Base-by-base conservation (phyloP, 2,329 filamentous ascomycete species). In the Exserohilum rostratum region DNA sequence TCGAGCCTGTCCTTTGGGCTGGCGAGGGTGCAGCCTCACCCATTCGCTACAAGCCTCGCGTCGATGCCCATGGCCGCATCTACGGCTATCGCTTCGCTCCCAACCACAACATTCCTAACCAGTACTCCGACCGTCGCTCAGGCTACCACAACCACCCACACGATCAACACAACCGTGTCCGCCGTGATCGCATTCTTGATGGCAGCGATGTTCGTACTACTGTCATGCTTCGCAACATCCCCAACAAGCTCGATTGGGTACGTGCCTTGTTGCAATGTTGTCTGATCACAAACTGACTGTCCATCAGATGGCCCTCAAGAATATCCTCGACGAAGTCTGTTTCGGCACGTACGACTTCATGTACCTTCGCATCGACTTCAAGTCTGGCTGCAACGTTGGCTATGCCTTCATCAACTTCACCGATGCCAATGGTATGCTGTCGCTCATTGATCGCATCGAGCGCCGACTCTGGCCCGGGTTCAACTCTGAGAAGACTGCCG, bases 391-490 rank as follows among this genome's bases (percentile, higher is more conserved):
- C 58, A 96, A 92, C 72, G 93, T 98, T 54, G 95, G 95, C 40
- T 98, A 98, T 75, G 93, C 92, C 0, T 99, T 98, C 76, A 91
- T 99, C 78, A 97, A 99, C 76, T 97, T 98, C 66, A 85, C 87
- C 38, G 87, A 92, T 72, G 86, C 90, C 0, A 53, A 60, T 6
- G 70, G 70, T 7, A 69, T 75, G 62, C 55, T 72, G 2, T 51
- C 62, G 2, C 62, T 74, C 29, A 58, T 75, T 25, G 61, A 73
- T 12, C 54, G 61, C 15, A 58, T 76, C 33, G 71, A 74, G 49
- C 51, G 58, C 50, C 66, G 64, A 35, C 64, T 52, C 45, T 90
- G 89, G 91, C 88, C 89, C 63, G 89, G 88, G 61, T 93, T 90
- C 78, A 89, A 89, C 68, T 91, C 88, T 33, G 86, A 91, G 76